A percentile compares a stretch with the other conserved stretches of the same genome.
Evolutionary conservation across 2,329 filamentous ascomycete genomes (phyloP).

Genomic region (Trichoderma hamatum): DNA sequence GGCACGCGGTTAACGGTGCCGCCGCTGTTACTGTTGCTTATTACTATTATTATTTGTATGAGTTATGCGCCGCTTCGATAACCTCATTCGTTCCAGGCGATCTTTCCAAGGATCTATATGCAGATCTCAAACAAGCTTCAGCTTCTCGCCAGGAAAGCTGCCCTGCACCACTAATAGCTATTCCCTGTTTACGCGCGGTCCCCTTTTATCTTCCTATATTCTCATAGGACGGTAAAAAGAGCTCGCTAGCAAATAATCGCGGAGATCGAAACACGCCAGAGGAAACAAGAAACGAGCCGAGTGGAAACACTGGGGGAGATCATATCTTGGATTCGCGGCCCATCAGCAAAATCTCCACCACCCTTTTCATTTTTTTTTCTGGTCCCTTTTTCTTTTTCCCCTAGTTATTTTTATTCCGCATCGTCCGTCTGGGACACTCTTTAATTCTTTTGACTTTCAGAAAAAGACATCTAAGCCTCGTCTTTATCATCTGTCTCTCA

Average conservation of each 20-base stretch:
- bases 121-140: constrained; percentile 17
- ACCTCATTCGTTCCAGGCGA: neutral
- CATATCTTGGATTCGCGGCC: constrained; percentile 12
- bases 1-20: neutral
- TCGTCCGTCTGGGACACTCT: neutral
- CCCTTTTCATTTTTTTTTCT: neutral
- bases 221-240: constrained; percentile 7
- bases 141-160: neutral
- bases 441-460: neutral
- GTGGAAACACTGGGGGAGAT: constrained; percentile 17
- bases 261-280: constrained; percentile 14
- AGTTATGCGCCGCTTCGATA: neutral
- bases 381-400: neutral
- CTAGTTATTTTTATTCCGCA: neutral
- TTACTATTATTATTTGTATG: neutral
- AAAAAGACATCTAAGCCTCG: neutral
- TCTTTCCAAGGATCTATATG: constrained; percentile 1
- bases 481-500: neutral
- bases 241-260: constrained; percentile 4
- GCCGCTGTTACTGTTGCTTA: neutral
- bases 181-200: neutral
- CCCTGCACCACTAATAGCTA: neutral
- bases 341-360: constrained; percentile 14
- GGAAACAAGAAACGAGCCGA: constrained; percentile 3
- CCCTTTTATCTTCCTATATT: neutral